phyloP scores from a whole-genome alignment of 495 filamentous ascomycete species.

The Penicillium lividum region DNA sequence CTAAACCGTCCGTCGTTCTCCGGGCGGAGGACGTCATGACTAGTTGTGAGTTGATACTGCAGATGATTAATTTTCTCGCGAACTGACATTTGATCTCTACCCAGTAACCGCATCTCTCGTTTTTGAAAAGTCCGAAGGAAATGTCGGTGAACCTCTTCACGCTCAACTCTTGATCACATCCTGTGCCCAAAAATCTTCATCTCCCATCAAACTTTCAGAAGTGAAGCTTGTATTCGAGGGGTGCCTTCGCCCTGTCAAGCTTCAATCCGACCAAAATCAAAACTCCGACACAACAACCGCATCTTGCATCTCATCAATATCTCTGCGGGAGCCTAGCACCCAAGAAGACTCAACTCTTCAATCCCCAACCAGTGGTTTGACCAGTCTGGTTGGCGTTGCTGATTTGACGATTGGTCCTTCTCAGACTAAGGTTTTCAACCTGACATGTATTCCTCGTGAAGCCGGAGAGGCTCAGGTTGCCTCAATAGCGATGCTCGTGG shows the following conservation, averaged over 20 bases:
- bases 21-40: conserved; percentile 67
- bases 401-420: conserved; percentile 70
- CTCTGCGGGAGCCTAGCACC: conserved; percentile 37
- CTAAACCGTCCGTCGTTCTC: conserved; percentile 65
- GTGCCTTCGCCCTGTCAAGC: conserved; percentile 59
- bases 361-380: conserved; percentile 43
- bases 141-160: conserved; percentile 75
- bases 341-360: conserved; percentile 32
- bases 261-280: conserved; percentile 36
- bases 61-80: not conserved
- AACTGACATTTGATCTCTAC: conserved; percentile 4
- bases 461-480: conserved; percentile 71
- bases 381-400: conserved; percentile 54
- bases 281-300: conserved; percentile 28
- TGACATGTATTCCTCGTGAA: conserved; percentile 75
- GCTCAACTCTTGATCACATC: conserved; percentile 77
- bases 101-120: conserved; percentile 68
- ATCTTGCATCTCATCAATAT: conserved; percentile 31
- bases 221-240: conserved; percentile 71
- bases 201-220: conserved; percentile 63
- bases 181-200: conserved; percentile 60
- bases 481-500: conserved; percentile 61
- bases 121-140: conserved; percentile 72
- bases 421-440: conserved; percentile 67
- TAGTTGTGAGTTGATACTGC: conserved; percentile 53